Base-by-base conservation (phyloP, 2,329 filamentous ascomycete genomes). In the Parasarocladium wereldwijsianum region DNA sequence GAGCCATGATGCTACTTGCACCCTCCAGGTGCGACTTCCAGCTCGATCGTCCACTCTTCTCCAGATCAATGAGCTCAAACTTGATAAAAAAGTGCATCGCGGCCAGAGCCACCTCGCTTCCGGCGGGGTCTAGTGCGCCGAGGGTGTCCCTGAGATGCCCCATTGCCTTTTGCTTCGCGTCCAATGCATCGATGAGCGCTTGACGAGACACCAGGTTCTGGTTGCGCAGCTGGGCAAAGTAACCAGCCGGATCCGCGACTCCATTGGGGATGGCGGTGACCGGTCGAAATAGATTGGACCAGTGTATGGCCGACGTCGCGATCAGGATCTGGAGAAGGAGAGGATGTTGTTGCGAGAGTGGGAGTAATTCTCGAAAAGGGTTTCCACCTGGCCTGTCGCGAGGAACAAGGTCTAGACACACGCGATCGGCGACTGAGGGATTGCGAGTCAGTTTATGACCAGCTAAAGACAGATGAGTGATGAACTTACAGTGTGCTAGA, bases 391-490 rank as follows among this genome's bases (percentile, higher is more conserved):
- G 52, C 4, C 50, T 51, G 43, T 65, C 62, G 39, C 63, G 55
- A 32, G 60, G 52, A 22, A 65, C 59, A 27, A 72, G 56, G 39
- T 70, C 66, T 43, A 62, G 58, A 44, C 66, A 71, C 33, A 73
- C 51, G 30, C 61, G 47, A 34, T 55, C 42, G 43, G 57, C 45
- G 52, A 64, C 52, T 65, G 30, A 23, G 13, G 9, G 7, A 4
- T 8, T 15, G 18, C 22, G n/a, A 26, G 31, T 17, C 12, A 3
- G 12, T 7, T n/a, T n/a, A n/a, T n/a, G n/a, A n/a, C n/a, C n/a
- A n/a, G n/a, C n/a, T n/a, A n/a, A n/a, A n/a, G n/a, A n/a, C n/a
- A n/a, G n/a, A n/a, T n/a, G n/a, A 3, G n/a, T 25, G 17, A 27
- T 12, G 14, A 8, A 51, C 60, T 44, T 44, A 68, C 64, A 69